Conservation (phyloP, 2,329 filamentous ascomycete species). For the Passalora sequoiae region DNA sequence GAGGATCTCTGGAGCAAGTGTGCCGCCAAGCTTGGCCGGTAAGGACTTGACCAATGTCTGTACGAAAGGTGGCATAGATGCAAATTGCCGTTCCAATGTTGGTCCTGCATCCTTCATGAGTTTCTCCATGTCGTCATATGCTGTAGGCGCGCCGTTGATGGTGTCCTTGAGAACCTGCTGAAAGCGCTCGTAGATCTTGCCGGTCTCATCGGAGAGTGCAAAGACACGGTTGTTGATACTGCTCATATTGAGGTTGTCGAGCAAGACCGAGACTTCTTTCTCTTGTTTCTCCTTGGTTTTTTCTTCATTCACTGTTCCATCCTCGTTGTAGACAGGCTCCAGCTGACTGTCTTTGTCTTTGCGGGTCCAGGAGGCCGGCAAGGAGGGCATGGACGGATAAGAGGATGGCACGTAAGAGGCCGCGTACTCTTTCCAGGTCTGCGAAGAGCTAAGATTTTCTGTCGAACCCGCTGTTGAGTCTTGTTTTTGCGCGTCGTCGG, state of each 20-base stretch:
- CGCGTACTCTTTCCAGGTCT: conserved; percentile 32
- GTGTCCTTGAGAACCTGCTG: conserved; percentile 88
- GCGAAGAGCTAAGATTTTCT: conserved; percentile 8
- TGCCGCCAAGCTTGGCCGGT: conserved; percentile 72
- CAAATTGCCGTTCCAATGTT: conserved; percentile 60
- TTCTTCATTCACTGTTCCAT: conserved; percentile 36
- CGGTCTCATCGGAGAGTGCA: conserved; percentile 75
- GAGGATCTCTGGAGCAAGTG: conserved; percentile 73
- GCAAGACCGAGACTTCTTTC: conserved; percentile 69
- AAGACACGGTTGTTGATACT: conserved; percentile 83
- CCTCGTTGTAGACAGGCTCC: conserved; percentile 35
- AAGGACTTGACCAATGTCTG: conserved; percentile 82
- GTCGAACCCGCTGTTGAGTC: background rate
- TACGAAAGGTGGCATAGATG: conserved; percentile 67
- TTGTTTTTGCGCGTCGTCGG: conserved; percentile 4
- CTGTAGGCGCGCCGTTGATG: conserved; percentile 85
- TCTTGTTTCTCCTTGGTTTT: conserved; percentile 51
- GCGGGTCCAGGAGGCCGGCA: conserved; percentile 24
- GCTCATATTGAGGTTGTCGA: conserved; percentile 78
- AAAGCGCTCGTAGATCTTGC: conserved; percentile 76
- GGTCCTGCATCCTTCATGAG: conserved; percentile 59
- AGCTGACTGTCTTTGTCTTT: conserved; percentile 32
- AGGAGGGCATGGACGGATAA: conserved; percentile 13
- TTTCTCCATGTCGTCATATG: conserved; percentile 80
- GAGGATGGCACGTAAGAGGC: conserved; percentile 23